phyloP scores from a whole-genome alignment of 441 rosid species.

The Melastoma candidum region DNA sequence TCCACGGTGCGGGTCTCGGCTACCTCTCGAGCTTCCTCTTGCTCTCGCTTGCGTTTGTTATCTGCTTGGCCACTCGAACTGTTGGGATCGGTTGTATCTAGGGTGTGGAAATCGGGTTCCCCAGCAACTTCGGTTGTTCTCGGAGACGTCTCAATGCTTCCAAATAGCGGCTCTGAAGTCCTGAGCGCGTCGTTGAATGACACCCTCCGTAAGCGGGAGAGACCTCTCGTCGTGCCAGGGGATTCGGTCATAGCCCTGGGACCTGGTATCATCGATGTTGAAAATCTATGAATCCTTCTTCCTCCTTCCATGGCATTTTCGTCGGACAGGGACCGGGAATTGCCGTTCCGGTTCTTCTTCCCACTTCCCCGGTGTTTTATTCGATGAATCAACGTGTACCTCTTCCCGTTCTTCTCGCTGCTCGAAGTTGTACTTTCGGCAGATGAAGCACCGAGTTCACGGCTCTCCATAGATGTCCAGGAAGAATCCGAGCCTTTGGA shows the following conservation, averaged over 20 bases:
- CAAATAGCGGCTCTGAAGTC: no score
- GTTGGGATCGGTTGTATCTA: no score
- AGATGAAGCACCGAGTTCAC: conserved; percentile 8
- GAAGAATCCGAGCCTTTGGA: conserved; percentile 13
- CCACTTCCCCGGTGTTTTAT: conserved; percentile 18
- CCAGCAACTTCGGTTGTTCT: no score
- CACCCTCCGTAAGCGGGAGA: no score
- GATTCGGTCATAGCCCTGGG: background rate
- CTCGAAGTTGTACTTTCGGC: conserved; percentile 16
- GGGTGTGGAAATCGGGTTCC: no score
- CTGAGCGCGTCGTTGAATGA: no score
- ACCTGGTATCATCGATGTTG: conserved; percentile 12
- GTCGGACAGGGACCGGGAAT: conserved; percentile 6
- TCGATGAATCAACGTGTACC: conserved; percentile 3
- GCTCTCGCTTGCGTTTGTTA: no score
- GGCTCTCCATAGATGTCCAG: conserved; percentile 13
- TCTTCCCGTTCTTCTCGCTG: conserved; percentile 18
- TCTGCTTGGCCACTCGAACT: no score
- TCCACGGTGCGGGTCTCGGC: no score
- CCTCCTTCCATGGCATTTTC: conserved; percentile 3
- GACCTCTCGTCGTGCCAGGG: no score
- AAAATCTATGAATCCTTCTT: conserved; percentile 11
- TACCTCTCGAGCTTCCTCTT: no score
- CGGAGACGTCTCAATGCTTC: no score
- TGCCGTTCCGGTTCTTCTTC: conserved; percentile 12